These are phyloP conservation scores for Amanita muscaria DNA, from an alignment of 768 basidiomycete species.

Conservation along the genomic window DNA sequence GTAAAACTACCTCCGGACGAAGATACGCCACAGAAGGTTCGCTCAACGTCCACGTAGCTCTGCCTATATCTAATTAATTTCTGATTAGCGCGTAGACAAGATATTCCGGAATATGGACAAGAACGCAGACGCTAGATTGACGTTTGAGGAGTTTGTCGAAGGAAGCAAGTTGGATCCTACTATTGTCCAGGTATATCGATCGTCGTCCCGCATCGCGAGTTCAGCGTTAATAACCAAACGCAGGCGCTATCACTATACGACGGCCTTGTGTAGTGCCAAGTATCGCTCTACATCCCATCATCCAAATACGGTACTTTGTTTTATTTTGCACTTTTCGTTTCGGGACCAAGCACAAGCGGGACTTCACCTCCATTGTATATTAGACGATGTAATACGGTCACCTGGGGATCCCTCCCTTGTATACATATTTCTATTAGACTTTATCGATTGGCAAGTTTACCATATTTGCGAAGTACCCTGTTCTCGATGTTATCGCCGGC, in stretches of 20 bases:
- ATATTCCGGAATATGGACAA: slow-evolving; percentile 97
- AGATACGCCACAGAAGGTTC: slow-evolving; percentile 97
- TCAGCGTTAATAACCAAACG: slow-evolving; percentile 5
- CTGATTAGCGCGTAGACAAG: slow-evolving; percentile 86
- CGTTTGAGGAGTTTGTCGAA: slow-evolving; percentile 96
- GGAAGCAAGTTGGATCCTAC: slow-evolving; percentile 99
- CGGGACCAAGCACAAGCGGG: background rate
- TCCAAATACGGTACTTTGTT: too few species aligned
- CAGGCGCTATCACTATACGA: slow-evolving; percentile 94
- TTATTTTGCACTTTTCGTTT: background rate
- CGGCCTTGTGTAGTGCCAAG: slow-evolving; percentile 68
- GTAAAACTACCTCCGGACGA: slow-evolving; percentile 97
- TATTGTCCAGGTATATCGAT: slow-evolving; percentile 74
- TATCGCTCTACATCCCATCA: too few species aligned
- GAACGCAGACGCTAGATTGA: slow-evolving; percentile 87
- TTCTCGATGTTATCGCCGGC: slow-evolving; percentile 73
- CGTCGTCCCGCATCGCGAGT: background rate
- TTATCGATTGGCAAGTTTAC: slow-evolving; percentile 32
- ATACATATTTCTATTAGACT: background rate
- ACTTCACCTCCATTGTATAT: too few species aligned
- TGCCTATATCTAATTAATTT: background rate
- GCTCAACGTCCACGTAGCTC: slow-evolving; percentile 4
- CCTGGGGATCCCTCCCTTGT: background rate
- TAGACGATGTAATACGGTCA: background rate
- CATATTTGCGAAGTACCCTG: slow-evolving; percentile 70